A percentile compares a stretch with the other conserved stretches of the same genome.
Conservation (phyloP, 768 basidiomycete species). For the Lactarius trivialis region DNA sequence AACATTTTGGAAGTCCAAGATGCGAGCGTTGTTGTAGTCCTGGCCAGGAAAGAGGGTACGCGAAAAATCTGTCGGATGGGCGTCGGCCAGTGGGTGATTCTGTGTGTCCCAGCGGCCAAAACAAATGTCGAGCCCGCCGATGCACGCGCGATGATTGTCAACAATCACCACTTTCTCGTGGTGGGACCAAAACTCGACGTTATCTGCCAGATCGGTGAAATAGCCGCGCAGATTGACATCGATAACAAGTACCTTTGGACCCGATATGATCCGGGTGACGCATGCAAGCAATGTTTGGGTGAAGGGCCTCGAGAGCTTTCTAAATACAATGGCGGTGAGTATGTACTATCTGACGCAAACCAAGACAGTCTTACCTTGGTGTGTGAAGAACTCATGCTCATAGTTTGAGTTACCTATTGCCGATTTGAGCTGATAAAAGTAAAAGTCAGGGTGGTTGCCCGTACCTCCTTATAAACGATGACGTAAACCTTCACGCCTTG, state of each 20-base stretch:
- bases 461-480: constrained; percentile 91
- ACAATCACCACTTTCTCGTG: constrained; percentile 91
- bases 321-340: constrained; percentile 25
- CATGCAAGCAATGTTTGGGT: constrained; percentile 84
- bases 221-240: background rate
- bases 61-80: constrained; percentile 78
- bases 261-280: constrained; percentile 89
- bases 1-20: constrained; percentile 78
- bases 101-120: constrained; percentile 97
- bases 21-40: constrained; percentile 88
- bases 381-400: constrained; percentile 82
- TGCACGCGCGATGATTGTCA: constrained; percentile 78
- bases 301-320: constrained; percentile 73
- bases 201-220: constrained; percentile 38
- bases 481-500: constrained; percentile 90
- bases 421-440: background rate
- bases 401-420: constrained; percentile 74
- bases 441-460: background rate
- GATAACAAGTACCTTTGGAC: constrained; percentile 45
- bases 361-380: constrained; percentile 50
- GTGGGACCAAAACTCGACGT: constrained; percentile 84
- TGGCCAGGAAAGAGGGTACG: constrained; percentile 87
- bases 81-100: constrained; percentile 85
- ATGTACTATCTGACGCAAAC: background rate
- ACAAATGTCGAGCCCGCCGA: constrained; percentile 93